Base-by-base conservation (phyloP, 805 yeast species). In the Yarrowia deformans region DNA sequence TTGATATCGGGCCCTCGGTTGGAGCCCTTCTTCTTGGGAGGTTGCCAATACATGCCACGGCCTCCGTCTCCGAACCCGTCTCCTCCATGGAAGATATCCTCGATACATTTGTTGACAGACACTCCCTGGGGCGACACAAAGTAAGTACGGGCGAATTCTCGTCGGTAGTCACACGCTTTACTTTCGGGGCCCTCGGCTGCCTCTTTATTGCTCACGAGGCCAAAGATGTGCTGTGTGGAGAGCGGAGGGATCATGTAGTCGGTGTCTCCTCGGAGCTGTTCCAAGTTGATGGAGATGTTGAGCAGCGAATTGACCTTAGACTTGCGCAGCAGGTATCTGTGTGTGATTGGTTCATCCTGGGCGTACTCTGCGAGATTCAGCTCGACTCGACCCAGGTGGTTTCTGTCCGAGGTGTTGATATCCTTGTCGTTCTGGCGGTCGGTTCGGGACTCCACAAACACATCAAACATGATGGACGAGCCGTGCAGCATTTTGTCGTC, bases 251-350 rank as follows among this genome's bases (percentile, higher is more conserved):
- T 80, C 74, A 80, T 68, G 76, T 82, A 72, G 80, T 86, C 73
- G 70, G 79, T 68, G 72, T 82, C 74, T n/a, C 85, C 85, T 72
- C 82, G 78, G 42, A 80, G 72, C 54, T 81, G 74, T 50, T 80
- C 82, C 72, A 90, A 77, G 6, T 81, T 80, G n/a, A 90, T 79
- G 1, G 88, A 83, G 50, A 91, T 73, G 63, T 84, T 88, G 48
- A 90, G 77, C n/a, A 91, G 89, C 1, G 96, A 88, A 77, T 94
- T 94, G 19, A 94, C 87, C 72, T 91, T 91, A 1, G 97, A 89
- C 35, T 91, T 84, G 73, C 88, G 88, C 45, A 94, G 80, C 54
- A 94, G 79, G 73, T 90, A 92, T 71, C 90, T 82, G 71, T 89
- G 83, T 1, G 88, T 81, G 4, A 83, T 78, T 3, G 85, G 82